phyloP scores from a whole-genome alignment of 2,329 filamentous ascomycete species.

The Xylaria sp. region DNA sequence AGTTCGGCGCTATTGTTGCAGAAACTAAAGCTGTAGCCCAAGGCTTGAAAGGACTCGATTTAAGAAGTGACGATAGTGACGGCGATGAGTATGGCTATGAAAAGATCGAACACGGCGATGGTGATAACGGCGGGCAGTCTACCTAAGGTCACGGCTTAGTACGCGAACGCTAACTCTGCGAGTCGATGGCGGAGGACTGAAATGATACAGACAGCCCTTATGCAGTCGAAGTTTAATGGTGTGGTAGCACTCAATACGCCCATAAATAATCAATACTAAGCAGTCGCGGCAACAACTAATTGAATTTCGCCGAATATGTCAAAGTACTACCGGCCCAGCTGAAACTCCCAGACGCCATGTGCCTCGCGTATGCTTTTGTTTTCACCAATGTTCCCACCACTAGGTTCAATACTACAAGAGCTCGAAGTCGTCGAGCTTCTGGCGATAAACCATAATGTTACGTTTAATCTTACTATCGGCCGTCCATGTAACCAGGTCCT shows the following conservation, averaged over 20 bases:
- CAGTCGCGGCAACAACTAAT: background rate
- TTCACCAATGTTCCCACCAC: background rate
- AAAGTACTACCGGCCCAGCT: slow-evolving; percentile 9
- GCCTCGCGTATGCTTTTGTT: slow-evolving; percentile 16
- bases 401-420: slow-evolving; percentile 65
- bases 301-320: background rate
- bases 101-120: too few relatives aligned
- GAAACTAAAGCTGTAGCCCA: background rate
- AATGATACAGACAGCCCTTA: too few relatives aligned
- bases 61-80: too few relatives aligned
- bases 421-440: slow-evolving; percentile 96
- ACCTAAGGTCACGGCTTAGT: background rate
- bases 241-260: background rate
- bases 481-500: slow-evolving; percentile 97
- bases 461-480: slow-evolving; percentile 97
- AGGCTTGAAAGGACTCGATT: background rate
- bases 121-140: background rate
- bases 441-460: slow-evolving; percentile 93
- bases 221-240: background rate
- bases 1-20: background rate
- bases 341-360: slow-evolving; percentile 43
- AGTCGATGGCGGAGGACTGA: too few relatives aligned
- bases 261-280: background rate
- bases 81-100: too few relatives aligned
- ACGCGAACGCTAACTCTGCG: background rate